A percentile compares a stretch with the other conserved stretches of the same genome.
Evolutionary conservation across 2,329 filamentous ascomycete genomes (phyloP).

Genomic region (Hymenoscyphus occultus): DNA sequence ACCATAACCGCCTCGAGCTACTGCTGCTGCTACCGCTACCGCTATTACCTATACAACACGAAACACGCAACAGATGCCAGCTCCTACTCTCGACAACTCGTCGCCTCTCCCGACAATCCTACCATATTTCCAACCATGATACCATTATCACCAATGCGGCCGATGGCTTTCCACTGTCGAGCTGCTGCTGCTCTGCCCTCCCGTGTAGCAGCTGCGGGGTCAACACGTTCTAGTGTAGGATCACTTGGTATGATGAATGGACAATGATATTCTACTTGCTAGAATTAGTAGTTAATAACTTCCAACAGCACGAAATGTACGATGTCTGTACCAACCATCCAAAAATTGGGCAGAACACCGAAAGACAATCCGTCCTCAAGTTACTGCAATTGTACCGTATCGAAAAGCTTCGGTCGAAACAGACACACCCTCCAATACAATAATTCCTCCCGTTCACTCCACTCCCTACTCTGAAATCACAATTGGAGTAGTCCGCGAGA

Average conservation of each 20-base stretch:
- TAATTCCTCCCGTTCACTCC: conserved; percentile 20
- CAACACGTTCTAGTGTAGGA: conserved; percentile 16
- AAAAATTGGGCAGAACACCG: conserved; percentile 23
- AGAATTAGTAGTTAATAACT: neutral
- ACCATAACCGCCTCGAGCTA: conserved; percentile 3
- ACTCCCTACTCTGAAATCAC: conserved; percentile 68
- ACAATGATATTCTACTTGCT: neutral
- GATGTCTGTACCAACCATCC: conserved; percentile 25
- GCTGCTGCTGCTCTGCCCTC: conserved; percentile 17
- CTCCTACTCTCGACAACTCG: conserved; percentile 3
- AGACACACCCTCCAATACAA: conserved; percentile 15
- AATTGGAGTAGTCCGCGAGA: conserved; percentile 77
- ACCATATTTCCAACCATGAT: conserved; percentile 26
- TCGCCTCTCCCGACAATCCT: conserved; percentile 6
- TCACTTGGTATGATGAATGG: conserved; percentile 20
- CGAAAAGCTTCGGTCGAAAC: conserved; percentile 21
- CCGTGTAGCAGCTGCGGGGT: conserved; percentile 13
- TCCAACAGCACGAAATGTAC: conserved; percentile 24
- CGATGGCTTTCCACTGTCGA: conserved; percentile 28
- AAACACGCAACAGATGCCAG: conserved; percentile 9
- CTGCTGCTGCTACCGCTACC: conserved; percentile 4
- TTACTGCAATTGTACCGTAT: conserved; percentile 20
- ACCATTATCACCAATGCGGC: conserved; percentile 28
- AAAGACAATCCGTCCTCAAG: conserved; percentile 21
- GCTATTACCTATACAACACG: neutral